Conservation (phyloP, 1,139 yeast species). For the Magnusiomyces ingens region DNA sequence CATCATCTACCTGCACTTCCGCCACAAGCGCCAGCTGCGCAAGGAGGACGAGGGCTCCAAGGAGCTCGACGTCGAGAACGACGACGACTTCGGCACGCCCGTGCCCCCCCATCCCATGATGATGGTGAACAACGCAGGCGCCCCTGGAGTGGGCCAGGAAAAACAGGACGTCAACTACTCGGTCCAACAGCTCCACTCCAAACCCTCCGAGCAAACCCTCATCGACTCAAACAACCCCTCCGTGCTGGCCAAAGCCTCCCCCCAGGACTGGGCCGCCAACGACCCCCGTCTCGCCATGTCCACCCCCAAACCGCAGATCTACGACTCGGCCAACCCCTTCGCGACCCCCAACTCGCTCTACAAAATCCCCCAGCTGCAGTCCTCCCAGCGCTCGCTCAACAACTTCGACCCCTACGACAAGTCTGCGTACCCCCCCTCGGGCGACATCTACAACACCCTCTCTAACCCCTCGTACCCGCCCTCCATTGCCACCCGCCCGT, state of each 20-base stretch:
- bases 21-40: conserved; percentile 30
- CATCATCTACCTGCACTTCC: conserved; percentile 29
- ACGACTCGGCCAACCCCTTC: conserved; percentile 10
- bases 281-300: conserved; percentile 4
- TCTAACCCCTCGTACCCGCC: conserved; percentile 12
- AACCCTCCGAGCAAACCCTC: conserved; percentile 1
- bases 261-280: neutral
- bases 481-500: conserved; percentile 12
- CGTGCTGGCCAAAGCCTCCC: neutral
- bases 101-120: neutral
- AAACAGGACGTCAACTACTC: neutral
- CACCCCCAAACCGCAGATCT: conserved; percentile 2
- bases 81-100: conserved; percentile 16
- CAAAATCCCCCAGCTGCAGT: conserved; percentile 8
- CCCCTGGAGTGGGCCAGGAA: conserved; percentile 12
- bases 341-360: conserved; percentile 1
- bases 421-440: conserved; percentile 13
- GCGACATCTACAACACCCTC: conserved; percentile 4
- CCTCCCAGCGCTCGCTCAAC: conserved; percentile 12
- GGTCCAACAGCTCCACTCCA: neutral
- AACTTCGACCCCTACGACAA: conserved; percentile 13
- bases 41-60: conserved; percentile 33
- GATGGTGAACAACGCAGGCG: neutral
- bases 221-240: conserved; percentile 1
- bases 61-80: conserved; percentile 31